phyloP scores from a whole-genome alignment of 495 filamentous ascomycete genomes.

The Aspergillus cristatus region DNA sequence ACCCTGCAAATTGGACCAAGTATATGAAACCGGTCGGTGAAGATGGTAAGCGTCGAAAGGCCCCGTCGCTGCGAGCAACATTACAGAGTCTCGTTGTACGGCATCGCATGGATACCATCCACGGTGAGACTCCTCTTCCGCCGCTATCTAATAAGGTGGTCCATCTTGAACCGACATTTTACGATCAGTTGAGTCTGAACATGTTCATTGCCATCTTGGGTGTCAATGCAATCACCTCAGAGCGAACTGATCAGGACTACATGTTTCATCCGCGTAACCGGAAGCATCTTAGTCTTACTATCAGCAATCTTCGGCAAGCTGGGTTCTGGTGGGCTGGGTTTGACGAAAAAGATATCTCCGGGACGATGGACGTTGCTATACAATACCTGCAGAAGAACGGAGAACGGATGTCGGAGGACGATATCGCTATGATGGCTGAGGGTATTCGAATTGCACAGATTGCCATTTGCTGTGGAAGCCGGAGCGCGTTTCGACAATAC shows the following conservation, averaged over 20 bases:
- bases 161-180: constrained; percentile 68
- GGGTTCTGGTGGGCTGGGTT: constrained; percentile 87
- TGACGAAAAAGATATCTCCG: constrained; percentile 51
- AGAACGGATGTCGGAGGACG: constrained; percentile 44
- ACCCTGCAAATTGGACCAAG: constrained; percentile 55
- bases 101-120: constrained; percentile 61
- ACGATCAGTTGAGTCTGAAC: constrained; percentile 77
- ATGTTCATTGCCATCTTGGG: constrained; percentile 72
- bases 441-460: constrained; percentile 54
- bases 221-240: constrained; percentile 84
- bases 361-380: constrained; percentile 51
- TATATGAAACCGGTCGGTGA: constrained; percentile 62
- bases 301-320: constrained; percentile 75
- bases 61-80: constrained; percentile 55
- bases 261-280: constrained; percentile 72
- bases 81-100: constrained; percentile 75
- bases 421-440: constrained; percentile 49
- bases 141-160: constrained; percentile 61
- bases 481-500: constrained; percentile 53
- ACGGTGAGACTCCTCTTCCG: constrained; percentile 55
- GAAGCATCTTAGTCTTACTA: constrained; percentile 52
- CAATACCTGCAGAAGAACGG: constrained; percentile 51
- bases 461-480: constrained; percentile 50
- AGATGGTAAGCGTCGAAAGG: constrained; percentile 44
- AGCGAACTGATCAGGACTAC: constrained; percentile 74